phyloP scores from a whole-genome alignment of 108 stramenopile species.

The Fragilariopsis cylindrus region DNA sequence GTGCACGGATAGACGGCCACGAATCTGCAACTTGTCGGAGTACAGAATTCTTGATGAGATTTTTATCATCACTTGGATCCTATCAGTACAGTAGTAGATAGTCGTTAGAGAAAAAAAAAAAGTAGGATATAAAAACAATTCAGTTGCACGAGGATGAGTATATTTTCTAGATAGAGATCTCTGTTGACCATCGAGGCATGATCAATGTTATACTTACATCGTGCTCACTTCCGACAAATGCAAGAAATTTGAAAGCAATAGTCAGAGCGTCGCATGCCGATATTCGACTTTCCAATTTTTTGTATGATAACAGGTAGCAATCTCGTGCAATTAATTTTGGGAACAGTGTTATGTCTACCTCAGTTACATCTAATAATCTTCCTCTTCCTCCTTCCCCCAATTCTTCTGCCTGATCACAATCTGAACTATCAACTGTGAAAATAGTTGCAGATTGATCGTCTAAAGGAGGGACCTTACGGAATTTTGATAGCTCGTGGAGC shows the following conservation, averaged over 20 bases:
- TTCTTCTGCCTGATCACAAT: background rate
- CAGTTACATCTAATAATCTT: background rate
- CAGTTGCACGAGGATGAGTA: background rate
- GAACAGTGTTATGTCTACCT: constrained; percentile 13
- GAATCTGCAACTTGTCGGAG: constrained; percentile 33
- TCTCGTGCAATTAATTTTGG: constrained; percentile 15
- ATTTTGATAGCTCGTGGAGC: constrained; percentile 7
- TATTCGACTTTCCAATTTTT: constrained; percentile 23
- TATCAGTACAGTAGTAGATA: background rate
- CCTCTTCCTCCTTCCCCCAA: background rate
- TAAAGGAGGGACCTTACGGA: background rate
- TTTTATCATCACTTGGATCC: constrained; percentile 21
- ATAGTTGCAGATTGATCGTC: background rate
- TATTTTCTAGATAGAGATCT: too few relatives aligned
- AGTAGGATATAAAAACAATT: background rate
- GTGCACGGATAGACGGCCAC: constrained; percentile 38
- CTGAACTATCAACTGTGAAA: background rate
- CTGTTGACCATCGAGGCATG: too few relatives aligned
- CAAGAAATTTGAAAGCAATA: constrained; percentile 27
- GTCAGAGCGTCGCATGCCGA: constrained; percentile 25
- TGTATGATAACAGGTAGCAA: constrained; percentile 29
- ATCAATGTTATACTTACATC: background rate
- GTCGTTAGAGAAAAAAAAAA: background rate
- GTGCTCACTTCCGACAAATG: constrained; percentile 14
- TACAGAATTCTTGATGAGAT: constrained; percentile 22